phyloP scores from a whole-genome alignment of 73 alveolate species.

The Paramecium bursaria region DNA sequence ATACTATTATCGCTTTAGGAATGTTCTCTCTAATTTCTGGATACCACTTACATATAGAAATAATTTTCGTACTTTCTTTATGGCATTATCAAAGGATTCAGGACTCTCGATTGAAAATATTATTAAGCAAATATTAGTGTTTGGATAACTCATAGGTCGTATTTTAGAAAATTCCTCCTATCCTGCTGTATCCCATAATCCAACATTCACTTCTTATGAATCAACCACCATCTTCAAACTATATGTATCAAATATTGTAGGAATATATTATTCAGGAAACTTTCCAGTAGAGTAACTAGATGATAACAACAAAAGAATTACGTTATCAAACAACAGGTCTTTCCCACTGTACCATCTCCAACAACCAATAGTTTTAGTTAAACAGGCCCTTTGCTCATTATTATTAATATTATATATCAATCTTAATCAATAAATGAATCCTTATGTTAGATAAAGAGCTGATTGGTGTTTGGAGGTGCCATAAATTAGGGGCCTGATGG shows the following conservation, averaged over 20 bases:
- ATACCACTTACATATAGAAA: constrained; percentile 67
- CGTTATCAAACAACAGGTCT: constrained; percentile 66
- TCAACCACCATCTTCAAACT: constrained; percentile 43
- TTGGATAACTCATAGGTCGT: constrained; percentile 73
- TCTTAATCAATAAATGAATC: too few species aligned
- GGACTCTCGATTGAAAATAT: constrained; percentile 70
- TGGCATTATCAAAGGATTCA: constrained; percentile 65
- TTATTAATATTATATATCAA: too few species aligned
- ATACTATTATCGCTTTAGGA: constrained; percentile 58
- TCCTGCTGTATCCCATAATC: constrained; percentile 71
- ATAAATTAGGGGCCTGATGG: too few species aligned
- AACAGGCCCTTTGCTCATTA: too few species aligned
- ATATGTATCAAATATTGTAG: constrained; percentile 70
- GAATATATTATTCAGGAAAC: constrained; percentile 73
- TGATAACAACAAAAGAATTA: neutral
- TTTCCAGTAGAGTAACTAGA: constrained; percentile 65
- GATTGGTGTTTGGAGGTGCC: too few species aligned
- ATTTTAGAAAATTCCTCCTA: constrained; percentile 66
- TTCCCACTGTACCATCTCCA: constrained; percentile 76
- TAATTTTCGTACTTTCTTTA: constrained; percentile 13
- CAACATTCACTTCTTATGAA: neutral
- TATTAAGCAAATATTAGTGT: constrained; percentile 71
- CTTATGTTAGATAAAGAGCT: too few species aligned
- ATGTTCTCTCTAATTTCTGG: constrained; percentile 71
- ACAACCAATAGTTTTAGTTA: constrained; percentile 68